Conservation (phyloP, 371 early-diverging fungal species). For the Mucor indicus region DNA sequence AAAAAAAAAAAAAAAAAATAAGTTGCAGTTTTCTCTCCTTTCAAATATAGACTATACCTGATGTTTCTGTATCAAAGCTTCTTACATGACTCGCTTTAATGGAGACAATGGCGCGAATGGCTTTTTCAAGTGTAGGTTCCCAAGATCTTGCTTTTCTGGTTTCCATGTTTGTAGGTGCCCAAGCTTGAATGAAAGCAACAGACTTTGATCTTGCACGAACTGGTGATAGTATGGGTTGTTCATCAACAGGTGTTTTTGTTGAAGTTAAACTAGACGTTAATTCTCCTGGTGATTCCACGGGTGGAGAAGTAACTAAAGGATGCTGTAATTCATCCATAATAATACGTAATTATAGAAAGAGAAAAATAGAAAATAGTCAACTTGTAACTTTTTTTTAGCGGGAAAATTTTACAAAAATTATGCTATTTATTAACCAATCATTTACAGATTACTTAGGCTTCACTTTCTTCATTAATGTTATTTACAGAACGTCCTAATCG, state of each 20-base stretch:
- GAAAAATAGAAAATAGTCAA: neutral
- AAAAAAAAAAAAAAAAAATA: neutral
- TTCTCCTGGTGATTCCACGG: conserved; percentile 16
- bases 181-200: conserved; percentile 31
- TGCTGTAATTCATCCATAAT: conserved; percentile 28
- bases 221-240: too few species aligned
- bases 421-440: too few species aligned
- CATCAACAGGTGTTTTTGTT: conserved; percentile 13
- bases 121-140: conserved; percentile 75
- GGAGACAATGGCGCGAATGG: conserved; percentile 81
- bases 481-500: conserved; percentile 25
- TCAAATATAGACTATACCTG: conserved; percentile 35
- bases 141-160: conserved; percentile 47
- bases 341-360: neutral
- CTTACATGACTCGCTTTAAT: conserved; percentile 84
- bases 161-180: conserved; percentile 12
- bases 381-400: too few species aligned
- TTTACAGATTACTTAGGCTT: too few species aligned
- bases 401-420: too few species aligned
- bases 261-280: conserved; percentile 15
- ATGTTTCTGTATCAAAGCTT: conserved; percentile 88
- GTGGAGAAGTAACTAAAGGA: conserved; percentile 21
- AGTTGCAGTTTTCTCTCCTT: neutral
- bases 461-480: neutral
- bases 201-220: conserved; percentile 48